Evolutionary conservation across 192 early-diverging fungal species (phyloP), one percentile per base, ranked within the genome.

Genomic region (Backusella parvicylindrica): DNA sequence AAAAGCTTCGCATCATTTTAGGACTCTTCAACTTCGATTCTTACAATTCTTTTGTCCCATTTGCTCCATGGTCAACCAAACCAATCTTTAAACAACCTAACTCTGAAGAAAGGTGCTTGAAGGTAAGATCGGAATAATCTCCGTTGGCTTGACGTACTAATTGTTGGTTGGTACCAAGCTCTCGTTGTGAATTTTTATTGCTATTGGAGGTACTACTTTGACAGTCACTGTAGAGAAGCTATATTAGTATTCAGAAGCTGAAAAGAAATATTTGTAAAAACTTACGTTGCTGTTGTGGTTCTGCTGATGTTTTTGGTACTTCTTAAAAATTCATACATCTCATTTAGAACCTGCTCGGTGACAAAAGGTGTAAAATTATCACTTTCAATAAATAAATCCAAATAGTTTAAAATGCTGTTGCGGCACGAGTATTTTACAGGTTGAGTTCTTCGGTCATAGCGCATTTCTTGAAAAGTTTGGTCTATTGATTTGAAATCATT

Each of bases 1-100:
- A 15, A 47, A 70, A 70, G 40, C 41, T 70, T 38, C 41, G 40
- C 68, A 70, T 70, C 68, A 47, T 70, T 70, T 43, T 70, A 15
- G 68, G 68, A 15, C 11, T 47, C n/a, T 70, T 70, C 1, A 70
- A 43, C 6, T 13, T 15, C 21, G 12, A n/a, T 47, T 47, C 68
- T 23, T 70, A 28, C 26, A 70, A 15, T 38, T 49, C 41, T 28
- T 70, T 70, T 28, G 41, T 47, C 6, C 41, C 68, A 70, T 47
- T 35, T 12, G 23, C 18, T 18, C 68, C 40, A 47, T 38, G 11
- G 41, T 70, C 41, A 21, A 15, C 37, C 0, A 70, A 28, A 23
- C 68, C 68, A 16, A 70, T 23, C 28, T 70, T 26, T 23, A 70
- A 8, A 28, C 68, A 70, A 15, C 13, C 37, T 37, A 70, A 16